Conservation (phyloP, 768 basidiomycete species). For the Trametes coccinea region DNA sequence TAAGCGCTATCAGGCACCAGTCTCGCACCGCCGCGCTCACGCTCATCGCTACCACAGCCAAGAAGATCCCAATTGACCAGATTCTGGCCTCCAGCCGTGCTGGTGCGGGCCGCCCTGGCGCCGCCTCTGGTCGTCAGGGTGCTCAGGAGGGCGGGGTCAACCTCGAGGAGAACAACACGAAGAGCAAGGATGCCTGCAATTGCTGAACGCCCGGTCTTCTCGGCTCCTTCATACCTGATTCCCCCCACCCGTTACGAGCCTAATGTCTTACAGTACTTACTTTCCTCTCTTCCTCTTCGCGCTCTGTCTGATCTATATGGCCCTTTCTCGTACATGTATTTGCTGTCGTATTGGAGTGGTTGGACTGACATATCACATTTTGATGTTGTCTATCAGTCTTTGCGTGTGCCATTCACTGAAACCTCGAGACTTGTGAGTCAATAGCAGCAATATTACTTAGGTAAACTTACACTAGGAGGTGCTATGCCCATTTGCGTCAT, state of each 20-base stretch:
- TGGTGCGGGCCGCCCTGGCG: conserved; percentile 61
- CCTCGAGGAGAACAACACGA: conserved; percentile 64
- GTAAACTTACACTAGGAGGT: no score
- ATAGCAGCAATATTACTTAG: no score
- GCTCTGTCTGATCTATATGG: conserved; percentile 28
- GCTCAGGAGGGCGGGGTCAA: conserved; percentile 63
- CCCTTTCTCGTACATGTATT: conserved; percentile 24
- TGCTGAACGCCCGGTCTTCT: conserved; percentile 49
- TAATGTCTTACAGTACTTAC: conserved; percentile 27
- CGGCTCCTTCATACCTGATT: not conserved
- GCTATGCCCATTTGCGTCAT: no score
- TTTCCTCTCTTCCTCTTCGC: conserved; percentile 15
- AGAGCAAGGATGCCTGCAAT: conserved; percentile 77
- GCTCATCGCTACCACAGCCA: conserved; percentile 46
- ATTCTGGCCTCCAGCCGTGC: conserved; percentile 84
- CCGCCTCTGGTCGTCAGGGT: conserved; percentile 52
- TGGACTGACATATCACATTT: conserved; percentile 23
- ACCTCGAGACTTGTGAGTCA: no score
- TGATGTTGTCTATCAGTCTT: conserved; percentile 14
- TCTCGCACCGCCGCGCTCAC: conserved; percentile 8
- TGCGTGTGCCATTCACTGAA: not conserved
- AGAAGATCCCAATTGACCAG: conserved; percentile 91
- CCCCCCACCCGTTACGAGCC: conserved; percentile 18
- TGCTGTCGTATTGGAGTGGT: conserved; percentile 25
- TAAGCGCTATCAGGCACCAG: conserved; percentile 37